Percentiles rank a stretch among this genome's conserved stretches.
Evolutionary conservation across 257 asterid species (phyloP).

Genomic region (Jacaranda copaia): DNA sequence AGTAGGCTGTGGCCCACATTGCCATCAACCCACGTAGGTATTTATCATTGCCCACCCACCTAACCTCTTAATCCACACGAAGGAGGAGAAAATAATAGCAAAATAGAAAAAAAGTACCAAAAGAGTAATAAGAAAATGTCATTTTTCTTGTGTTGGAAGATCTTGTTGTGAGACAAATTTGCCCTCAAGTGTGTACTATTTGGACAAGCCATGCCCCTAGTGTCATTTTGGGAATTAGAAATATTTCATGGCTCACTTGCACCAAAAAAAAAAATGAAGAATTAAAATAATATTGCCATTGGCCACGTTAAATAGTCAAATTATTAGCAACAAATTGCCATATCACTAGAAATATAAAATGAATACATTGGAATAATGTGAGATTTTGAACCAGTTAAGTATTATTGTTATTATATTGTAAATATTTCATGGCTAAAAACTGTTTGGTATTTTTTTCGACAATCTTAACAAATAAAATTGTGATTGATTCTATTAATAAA

Average conservation of each 20-base stretch:
- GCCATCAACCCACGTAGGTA: slow-evolving; percentile 39
- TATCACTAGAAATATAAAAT: too few relatives aligned
- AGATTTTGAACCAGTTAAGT: too few relatives aligned
- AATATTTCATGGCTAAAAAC: too few relatives aligned
- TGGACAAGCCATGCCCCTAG: slow-evolving; percentile 14
- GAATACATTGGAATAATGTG: too few relatives aligned
- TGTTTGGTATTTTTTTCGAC: too few relatives aligned
- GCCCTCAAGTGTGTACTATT: slow-evolving; percentile 15
- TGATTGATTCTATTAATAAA: too few relatives aligned
- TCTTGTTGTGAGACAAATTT: background rate
- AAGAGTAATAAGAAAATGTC: background rate
- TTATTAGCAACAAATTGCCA: too few relatives aligned
- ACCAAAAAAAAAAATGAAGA: too few relatives aligned
- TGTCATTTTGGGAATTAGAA: slow-evolving; percentile 24
- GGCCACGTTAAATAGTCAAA: too few relatives aligned
- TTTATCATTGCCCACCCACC: slow-evolving; percentile 46
- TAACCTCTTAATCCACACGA: slow-evolving; percentile 48
- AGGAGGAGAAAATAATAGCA: background rate
- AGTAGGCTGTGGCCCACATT: slow-evolving; percentile 46
- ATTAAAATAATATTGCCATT: too few relatives aligned
- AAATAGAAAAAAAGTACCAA: background rate
- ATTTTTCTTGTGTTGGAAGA: background rate
- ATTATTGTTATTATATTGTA: too few relatives aligned
- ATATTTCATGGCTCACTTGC: background rate
- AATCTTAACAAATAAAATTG: too few relatives aligned